phyloP scores from a whole-genome alignment of 768 basidiomycete genomes.

The Pisolithus microcarpus region DNA sequence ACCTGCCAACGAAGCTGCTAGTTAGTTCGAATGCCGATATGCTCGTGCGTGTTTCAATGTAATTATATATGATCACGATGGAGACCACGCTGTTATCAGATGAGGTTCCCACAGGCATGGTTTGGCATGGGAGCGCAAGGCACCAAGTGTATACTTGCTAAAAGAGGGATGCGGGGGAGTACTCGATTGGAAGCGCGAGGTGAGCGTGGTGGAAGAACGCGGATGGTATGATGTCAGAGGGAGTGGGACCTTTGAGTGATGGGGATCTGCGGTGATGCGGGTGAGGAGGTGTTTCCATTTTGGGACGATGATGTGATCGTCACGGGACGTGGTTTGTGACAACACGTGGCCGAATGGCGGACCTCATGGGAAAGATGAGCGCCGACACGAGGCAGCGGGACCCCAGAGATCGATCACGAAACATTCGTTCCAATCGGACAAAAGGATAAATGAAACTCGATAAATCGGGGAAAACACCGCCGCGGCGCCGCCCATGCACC shows the following conservation, averaged over 20 bases:
- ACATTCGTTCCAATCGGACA: neutral
- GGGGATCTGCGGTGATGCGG: conserved; percentile 14
- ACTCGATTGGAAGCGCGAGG: too few species aligned
- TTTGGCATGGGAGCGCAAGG: too few species aligned
- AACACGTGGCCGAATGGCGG: conserved; percentile 8
- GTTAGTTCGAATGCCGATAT: too few species aligned
- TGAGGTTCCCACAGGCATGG: too few species aligned
- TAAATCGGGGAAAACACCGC: conserved; percentile 11
- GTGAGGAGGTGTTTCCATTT: conserved; percentile 8
- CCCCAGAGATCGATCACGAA: conserved; percentile 12
- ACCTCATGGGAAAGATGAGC: conserved; percentile 12
- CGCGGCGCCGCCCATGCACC: neutral
- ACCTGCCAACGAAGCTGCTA: too few species aligned
- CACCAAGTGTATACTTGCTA: too few species aligned
- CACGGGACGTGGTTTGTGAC: neutral
- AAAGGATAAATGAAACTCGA: conserved; percentile 3
- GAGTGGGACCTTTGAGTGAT: conserved; percentile 12
- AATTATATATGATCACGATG: too few species aligned
- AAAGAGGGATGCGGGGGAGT: too few species aligned
- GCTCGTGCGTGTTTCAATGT: too few species aligned
- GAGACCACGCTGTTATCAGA: too few species aligned
- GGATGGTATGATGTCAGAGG: neutral
- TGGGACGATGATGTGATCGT: conserved; percentile 3
- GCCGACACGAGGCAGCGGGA: conserved; percentile 27
- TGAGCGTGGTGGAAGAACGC: too few species aligned